Evolutionary conservation across 1,284 basidiomycete species (phyloP), one percentile per base, ranked within the genome.

Genomic region (Baeospora myosura): DNA sequence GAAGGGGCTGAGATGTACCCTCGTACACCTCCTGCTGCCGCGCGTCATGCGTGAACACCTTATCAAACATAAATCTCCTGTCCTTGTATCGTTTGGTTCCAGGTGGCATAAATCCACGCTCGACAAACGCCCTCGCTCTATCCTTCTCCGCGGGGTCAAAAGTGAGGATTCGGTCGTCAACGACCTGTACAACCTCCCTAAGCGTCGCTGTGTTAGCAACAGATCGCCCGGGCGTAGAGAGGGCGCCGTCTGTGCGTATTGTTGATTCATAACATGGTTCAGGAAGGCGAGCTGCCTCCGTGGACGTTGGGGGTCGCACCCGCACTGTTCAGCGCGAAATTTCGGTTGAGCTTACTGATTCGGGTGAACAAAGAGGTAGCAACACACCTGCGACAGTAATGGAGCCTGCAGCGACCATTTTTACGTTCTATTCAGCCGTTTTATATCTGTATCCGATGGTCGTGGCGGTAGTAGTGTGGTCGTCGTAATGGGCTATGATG

Each of bases 121-220:
- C 81, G 38, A 87, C 74, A 56, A 90, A 89, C 0, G 86, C 76
- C 40, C 70, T 70, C 18, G 80, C 76, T 47, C 68, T 75, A 61
- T 91, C 87, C 57, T 80, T 82, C 60, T 95, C 91, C 42, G 90
- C 85, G 30, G 91, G 91, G 62, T 98, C 93, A 58, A 97, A 98
- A n/a, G 91, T 90, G 45, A 97, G 74, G 49, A 89, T 86, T 45
- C 87, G 81, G 69, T 90, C 87, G 58, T 90, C 87, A 40, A 88
- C 72, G 41, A 88, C 74, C 56, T 86, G 79, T 22, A 89, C 77
- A 48, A 89, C 78, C 51, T 88, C 76, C 44, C 85, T 76, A 44
- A 89, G 70, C 36, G 70, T 66, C 21, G 78, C 63, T 20, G 75
- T 66, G 50, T 71, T 68, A 17, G 71, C 61, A 24, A 72, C 63